phyloP scores from a whole-genome alignment of 306 rosid species.

The Inga leiocalycina region DNA sequence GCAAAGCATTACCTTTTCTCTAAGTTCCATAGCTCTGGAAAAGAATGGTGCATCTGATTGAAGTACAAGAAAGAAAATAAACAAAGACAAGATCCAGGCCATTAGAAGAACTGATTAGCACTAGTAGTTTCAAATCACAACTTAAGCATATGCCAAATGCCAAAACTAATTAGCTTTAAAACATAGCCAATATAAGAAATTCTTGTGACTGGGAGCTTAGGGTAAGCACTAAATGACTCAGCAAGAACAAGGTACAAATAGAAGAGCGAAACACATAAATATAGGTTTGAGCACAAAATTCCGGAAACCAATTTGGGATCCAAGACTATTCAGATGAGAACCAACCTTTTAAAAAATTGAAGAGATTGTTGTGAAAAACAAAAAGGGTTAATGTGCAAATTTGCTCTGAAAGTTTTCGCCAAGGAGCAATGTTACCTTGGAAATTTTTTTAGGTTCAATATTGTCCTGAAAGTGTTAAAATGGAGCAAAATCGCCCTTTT shows the following conservation, averaged over 20 bases:
- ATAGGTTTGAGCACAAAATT: not conserved
- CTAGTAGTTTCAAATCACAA: conserved; percentile 16
- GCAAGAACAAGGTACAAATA: not conserved
- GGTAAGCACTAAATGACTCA: not conserved
- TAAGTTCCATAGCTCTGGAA: conserved; percentile 87
- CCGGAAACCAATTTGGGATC: not conserved
- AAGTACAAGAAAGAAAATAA: conserved; percentile 29
- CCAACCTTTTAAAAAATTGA: not conserved
- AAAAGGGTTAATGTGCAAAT: too few relatives aligned
- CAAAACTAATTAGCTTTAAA: not conserved
- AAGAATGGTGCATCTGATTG: conserved; percentile 69
- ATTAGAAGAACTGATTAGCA: conserved; percentile 9
- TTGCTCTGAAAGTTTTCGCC: too few relatives aligned
- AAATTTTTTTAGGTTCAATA: too few relatives aligned
- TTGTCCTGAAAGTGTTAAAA: too few relatives aligned
- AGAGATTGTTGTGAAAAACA: not conserved
- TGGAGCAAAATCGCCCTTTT: too few relatives aligned
- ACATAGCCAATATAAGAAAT: not conserved
- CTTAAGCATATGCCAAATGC: not conserved
- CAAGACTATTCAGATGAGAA: conserved; percentile 2
- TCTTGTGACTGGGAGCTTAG: not conserved
- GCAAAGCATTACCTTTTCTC: conserved; percentile 68
- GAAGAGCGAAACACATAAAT: not conserved
- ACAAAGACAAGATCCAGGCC: conserved; percentile 28
- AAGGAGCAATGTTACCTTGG: too few relatives aligned